Evolutionary conservation across 345 rosid species (phyloP), one percentile per base, ranked within the genome.

Genomic region (Kernera saxatilis): DNA sequence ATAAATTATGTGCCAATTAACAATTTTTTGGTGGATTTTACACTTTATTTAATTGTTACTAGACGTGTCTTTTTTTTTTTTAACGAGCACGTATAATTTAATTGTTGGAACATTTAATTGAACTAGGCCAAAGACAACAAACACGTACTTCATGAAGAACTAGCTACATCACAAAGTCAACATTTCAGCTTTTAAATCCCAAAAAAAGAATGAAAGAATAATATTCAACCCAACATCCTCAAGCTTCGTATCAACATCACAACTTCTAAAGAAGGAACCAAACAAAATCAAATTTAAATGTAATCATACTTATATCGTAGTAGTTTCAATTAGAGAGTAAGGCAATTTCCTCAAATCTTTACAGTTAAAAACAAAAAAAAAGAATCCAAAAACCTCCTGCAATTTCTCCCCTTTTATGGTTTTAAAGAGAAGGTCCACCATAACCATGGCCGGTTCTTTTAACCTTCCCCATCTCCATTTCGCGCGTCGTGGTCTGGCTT

Each of bases 391-490:
- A 49, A 60, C 23, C 13, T 8, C 33, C 64, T 51, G 72, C 54
- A 73, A 37, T 41, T 2, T 71, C 69, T 51, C 29, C 18, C 1
- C n/a, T 22, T 49, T 21, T 30, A 57, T 30, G 37, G 40, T 51
- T 26, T 36, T 60, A 67, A 44, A 33, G 74, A 64, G 87, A 82
- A 21, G 80, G 80, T 73, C 87, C 82, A 2, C 75, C 77, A 57
- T 59, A 83, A 44, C 92, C 92, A 77, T 63, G 75, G 59, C 80
- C 57, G 5, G 78, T 26, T 53, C 21, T 80, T 83, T 82, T 87
- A 79, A 80, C 40, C 75, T 77, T 84, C 40, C 85, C 78, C 90
- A 82, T 82, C 83, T 91, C 96, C 87, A 81, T 84, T 73, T 89
- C 90, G 6, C 85, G 63, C 39, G 92, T 87, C 37, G 57, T 75